Percentiles rank a stretch among this genome's conserved stretches.
Conservation (phyloP, 2,329 filamentous ascomycete species). For the Apiospora hydei region DNA sequence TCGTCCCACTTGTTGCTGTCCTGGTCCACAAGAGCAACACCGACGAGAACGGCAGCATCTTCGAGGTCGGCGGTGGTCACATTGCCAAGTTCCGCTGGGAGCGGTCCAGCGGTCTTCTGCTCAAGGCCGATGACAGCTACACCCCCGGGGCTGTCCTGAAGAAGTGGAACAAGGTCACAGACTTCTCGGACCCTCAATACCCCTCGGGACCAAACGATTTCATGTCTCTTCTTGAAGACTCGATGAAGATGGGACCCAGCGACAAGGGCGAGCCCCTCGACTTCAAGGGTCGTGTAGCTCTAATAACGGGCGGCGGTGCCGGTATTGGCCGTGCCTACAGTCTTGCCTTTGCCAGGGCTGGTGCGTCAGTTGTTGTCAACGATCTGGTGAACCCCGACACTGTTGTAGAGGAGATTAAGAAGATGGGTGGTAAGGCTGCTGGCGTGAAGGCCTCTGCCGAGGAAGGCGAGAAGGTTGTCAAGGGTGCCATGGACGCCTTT, state of each 20-base stretch:
- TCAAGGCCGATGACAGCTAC: slow-evolving; percentile 87
- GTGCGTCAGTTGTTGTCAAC: slow-evolving; percentile 90
- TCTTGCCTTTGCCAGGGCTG: slow-evolving; percentile 85
- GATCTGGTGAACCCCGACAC: slow-evolving; percentile 92
- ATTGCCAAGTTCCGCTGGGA: slow-evolving; percentile 95
- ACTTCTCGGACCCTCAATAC: slow-evolving; percentile 86
- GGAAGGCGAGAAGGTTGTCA: slow-evolving; percentile 89
- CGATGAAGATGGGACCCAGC: slow-evolving; percentile 77
- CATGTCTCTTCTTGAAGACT: slow-evolving; percentile 82
- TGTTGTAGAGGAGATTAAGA: slow-evolving; percentile 91
- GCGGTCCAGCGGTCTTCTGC: slow-evolving; percentile 84
- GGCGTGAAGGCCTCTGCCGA: slow-evolving; percentile 94
- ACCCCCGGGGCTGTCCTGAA: slow-evolving; percentile 87
- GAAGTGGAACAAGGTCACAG: slow-evolving; percentile 87
- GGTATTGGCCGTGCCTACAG: slow-evolving; percentile 92
- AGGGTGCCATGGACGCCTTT: slow-evolving; percentile 91
- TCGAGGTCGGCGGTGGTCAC: slow-evolving; percentile 92
- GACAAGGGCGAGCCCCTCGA: slow-evolving; percentile 76
- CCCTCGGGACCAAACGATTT: slow-evolving; percentile 89
- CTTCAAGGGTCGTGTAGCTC: slow-evolving; percentile 84
- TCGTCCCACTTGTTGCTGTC: slow-evolving; percentile 89
- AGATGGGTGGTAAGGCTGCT: slow-evolving; percentile 85
- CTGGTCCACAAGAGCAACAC: slow-evolving; percentile 87
- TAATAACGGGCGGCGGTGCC: slow-evolving; percentile 87
- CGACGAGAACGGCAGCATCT: slow-evolving; percentile 85